These are phyloP conservation scores for Clitopilus passeckerianus DNA, from an alignment of 768 basidiomycete genomes.

Conservation along the genomic window DNA sequence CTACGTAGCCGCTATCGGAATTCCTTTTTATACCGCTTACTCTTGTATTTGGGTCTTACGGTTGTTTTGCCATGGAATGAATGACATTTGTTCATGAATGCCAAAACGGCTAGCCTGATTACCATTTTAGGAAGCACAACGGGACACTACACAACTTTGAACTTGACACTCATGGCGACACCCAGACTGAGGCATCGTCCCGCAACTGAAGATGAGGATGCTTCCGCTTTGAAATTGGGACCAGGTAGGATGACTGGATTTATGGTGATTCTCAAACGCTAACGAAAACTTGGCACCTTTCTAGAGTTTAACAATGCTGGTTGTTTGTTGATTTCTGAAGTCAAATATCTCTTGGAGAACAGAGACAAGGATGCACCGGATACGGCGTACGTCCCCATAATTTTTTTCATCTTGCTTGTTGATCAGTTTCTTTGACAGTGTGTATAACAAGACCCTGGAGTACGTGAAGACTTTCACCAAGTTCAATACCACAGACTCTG, in stretches of 20 bases:
- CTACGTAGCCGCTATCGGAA: not conserved
- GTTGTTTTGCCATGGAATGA: no score
- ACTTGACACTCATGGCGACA: constrained; percentile 32
- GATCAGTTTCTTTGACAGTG: constrained; percentile 35
- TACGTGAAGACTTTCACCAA: constrained; percentile 91
- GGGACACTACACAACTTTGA: not conserved
- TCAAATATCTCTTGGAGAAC: constrained; percentile 86
- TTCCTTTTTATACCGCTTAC: not conserved
- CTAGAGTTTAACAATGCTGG: constrained; percentile 89
- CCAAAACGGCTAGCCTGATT: not conserved
- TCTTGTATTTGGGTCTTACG: not conserved
- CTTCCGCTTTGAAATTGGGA: constrained; percentile 78
- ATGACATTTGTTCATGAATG: no score
- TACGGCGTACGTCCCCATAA: constrained; percentile 56
- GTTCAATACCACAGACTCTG: constrained; percentile 82
- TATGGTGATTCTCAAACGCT: not conserved
- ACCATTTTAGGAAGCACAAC: not conserved
- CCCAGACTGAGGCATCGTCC: constrained; percentile 63
- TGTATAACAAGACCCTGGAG: constrained; percentile 90
- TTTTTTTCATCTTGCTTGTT: not conserved
- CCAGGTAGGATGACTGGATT: constrained; percentile 36
- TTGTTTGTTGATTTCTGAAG: constrained; percentile 88
- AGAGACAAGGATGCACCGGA: constrained; percentile 85
- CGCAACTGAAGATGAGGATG: constrained; percentile 77
- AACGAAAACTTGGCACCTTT: not conserved